phyloP scores from a whole-genome alignment of 1,284 basidiomycete genomes.

The Tausonia pullulans region DNA sequence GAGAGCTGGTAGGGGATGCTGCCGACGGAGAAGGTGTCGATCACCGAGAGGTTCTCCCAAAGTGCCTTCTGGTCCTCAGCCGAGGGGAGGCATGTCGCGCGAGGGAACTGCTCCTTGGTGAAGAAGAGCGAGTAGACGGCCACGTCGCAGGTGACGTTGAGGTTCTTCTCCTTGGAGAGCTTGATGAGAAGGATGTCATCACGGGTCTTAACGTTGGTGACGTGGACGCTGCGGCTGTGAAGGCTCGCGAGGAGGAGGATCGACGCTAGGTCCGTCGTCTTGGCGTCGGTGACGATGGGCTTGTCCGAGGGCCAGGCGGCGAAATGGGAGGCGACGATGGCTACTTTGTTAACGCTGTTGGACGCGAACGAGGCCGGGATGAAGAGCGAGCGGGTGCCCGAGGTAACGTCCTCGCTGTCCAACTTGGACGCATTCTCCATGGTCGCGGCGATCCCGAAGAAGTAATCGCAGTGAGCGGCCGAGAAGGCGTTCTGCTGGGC shows the following conservation, averaged over 20 bases:
- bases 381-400: conserved; percentile 71
- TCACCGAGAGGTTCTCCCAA: conserved; percentile 73
- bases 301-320: conserved; percentile 83
- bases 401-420: conserved; percentile 57
- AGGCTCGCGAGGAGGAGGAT: conserved; percentile 86
- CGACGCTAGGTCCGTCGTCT: conserved; percentile 83
- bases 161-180: conserved; percentile 84
- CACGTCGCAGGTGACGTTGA: conserved; percentile 94
- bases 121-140: conserved; percentile 90
- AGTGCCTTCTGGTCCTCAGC: conserved; percentile 68
- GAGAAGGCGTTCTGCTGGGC: conserved; percentile 54
- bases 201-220: conserved; percentile 79
- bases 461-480: conserved; percentile 72
- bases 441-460: conserved; percentile 65
- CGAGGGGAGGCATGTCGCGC: conserved; percentile 58
- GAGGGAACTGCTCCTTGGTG: conserved; percentile 60
- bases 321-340: conserved; percentile 71
- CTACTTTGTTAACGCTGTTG: conserved; percentile 45
- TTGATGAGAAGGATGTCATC: conserved; percentile 88
- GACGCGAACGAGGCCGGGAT: conserved; percentile 59
- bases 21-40: conserved; percentile 90
- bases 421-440: conserved; percentile 53
- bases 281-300: conserved; percentile 87
- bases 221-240: conserved; percentile 78
- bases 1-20: conserved; percentile 69